A percentile compares a stretch with the other conserved stretches of the same genome.
These are phyloP conservation scores for Pythium apleroticum DNA, from an alignment of 352 stramenopile genomes.

Conservation along the genomic window DNA sequence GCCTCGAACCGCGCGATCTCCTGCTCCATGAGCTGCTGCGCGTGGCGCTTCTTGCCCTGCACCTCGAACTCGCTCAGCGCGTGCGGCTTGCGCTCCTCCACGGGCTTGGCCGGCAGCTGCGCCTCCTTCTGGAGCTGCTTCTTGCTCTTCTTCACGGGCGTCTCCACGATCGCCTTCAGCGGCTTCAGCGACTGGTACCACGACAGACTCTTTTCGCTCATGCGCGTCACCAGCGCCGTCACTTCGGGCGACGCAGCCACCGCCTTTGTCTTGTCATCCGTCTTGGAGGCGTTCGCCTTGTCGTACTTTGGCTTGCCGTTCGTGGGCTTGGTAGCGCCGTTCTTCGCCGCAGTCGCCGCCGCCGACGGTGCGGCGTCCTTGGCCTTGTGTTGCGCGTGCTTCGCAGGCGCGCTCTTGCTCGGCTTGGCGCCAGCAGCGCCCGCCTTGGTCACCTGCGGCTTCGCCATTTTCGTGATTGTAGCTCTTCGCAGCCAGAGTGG, in stretches of 20 bases:
- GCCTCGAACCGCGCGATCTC: conserved; percentile 60
- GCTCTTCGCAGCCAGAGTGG: conserved; percentile 5
- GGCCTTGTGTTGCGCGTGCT: conserved; percentile 11
- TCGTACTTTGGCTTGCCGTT: conserved; percentile 6
- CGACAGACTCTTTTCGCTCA: conserved; percentile 27
- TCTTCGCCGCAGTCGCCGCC: conserved; percentile 2
- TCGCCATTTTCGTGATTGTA: conserved; percentile 24
- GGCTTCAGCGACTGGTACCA: conserved; percentile 33
- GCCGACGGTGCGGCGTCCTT: conserved; percentile 9
- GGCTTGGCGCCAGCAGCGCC: conserved; percentile 5
- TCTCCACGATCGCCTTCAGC: conserved; percentile 18
- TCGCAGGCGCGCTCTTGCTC: conserved; percentile 4
- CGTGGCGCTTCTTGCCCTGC: conserved; percentile 49
- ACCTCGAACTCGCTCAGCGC: conserved; percentile 43
- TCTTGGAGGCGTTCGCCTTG: neutral
- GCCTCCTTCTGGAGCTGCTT: conserved; percentile 24
- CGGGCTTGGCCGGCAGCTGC: conserved; percentile 2
- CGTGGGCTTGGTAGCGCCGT: neutral
- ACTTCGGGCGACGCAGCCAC: conserved; percentile 11
- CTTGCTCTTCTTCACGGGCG: conserved; percentile 25
- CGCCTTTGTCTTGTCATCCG: conserved; percentile 5
- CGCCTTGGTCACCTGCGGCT: conserved; percentile 17
- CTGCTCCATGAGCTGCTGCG: conserved; percentile 55
- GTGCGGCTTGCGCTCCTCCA: conserved; percentile 29
- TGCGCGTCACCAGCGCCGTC: conserved; percentile 29